phyloP scores from a whole-genome alignment of 306 rosid genomes.

The Cucumis sativus region Cucumber_9930_V3 NC_026655.2:1084501-1085000 shows the following conservation, averaged over 20 bases:
- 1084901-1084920: conserved; percentile 69
- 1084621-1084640: not conserved
- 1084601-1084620: not conserved
- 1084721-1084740: conserved; percentile 68
- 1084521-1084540: too few species aligned
- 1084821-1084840: conserved; percentile 30
- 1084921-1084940: conserved; percentile 91
- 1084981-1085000: conserved; percentile 40
- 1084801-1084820: conserved; percentile 35
- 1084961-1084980: conserved; percentile 81
- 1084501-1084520: too few species aligned
- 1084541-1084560: not conserved
- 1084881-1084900: conserved; percentile 69
- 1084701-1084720: conserved; percentile 12
- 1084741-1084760: conserved; percentile 66
- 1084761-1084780: conserved; percentile 80
- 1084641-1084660: not conserved
- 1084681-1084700: not conserved
- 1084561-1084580: not conserved
- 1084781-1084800: conserved; percentile 59
- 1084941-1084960: conserved; percentile 82
- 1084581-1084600: not conserved
- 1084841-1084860: conserved; percentile 37
- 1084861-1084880: conserved; percentile 65
- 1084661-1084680: not conserved